Evolutionary conservation across 1,284 basidiomycete genomes (phyloP).

Genomic region (Ustilago loliicola): DNA sequence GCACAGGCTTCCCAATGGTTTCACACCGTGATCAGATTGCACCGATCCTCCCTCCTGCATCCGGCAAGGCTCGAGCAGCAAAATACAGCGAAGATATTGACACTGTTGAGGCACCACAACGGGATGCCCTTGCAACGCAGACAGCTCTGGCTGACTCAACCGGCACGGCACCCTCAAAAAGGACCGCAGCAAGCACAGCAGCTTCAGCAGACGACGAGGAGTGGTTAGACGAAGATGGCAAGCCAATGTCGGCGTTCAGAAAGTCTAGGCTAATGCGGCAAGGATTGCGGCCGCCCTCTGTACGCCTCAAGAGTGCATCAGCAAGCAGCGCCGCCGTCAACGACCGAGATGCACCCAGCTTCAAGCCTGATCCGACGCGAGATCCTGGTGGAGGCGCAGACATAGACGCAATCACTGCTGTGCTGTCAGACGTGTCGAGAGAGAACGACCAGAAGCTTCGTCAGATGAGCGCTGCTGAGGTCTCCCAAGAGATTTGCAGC

Average conservation of each 20-base stretch:
- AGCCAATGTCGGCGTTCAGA: slow-evolving; percentile 65
- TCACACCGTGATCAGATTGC: slow-evolving; percentile 38
- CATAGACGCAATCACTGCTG: slow-evolving; percentile 50
- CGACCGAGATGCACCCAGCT: slow-evolving; percentile 10
- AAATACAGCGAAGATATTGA: slow-evolving; percentile 41
- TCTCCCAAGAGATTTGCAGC: slow-evolving; percentile 58
- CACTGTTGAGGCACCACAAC: slow-evolving; percentile 34
- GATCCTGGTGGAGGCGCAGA: slow-evolving; percentile 65
- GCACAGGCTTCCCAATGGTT: slow-evolving; percentile 47
- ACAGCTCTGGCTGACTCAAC: background rate
- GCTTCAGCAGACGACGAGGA: slow-evolving; percentile 39
- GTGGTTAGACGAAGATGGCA: slow-evolving; percentile 57
- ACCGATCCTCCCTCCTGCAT: slow-evolving; percentile 31
- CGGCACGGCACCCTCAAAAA: background rate
- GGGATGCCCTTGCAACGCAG: slow-evolving; percentile 23
- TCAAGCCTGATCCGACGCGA: slow-evolving; percentile 51
- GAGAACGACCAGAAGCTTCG: slow-evolving; percentile 62
- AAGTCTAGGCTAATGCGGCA: slow-evolving; percentile 57
- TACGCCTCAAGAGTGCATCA: slow-evolving; percentile 14
- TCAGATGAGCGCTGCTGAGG: slow-evolving; percentile 58
- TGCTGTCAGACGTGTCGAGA: slow-evolving; percentile 47
- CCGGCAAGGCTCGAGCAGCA: background rate
- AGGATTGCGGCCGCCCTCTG: slow-evolving; percentile 35
- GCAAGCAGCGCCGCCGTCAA: background rate
- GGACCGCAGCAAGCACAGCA: background rate